Evolutionary conservation across 495 filamentous ascomycete genomes (phyloP).

Genomic region (Aspergillus indologenus): DNA sequence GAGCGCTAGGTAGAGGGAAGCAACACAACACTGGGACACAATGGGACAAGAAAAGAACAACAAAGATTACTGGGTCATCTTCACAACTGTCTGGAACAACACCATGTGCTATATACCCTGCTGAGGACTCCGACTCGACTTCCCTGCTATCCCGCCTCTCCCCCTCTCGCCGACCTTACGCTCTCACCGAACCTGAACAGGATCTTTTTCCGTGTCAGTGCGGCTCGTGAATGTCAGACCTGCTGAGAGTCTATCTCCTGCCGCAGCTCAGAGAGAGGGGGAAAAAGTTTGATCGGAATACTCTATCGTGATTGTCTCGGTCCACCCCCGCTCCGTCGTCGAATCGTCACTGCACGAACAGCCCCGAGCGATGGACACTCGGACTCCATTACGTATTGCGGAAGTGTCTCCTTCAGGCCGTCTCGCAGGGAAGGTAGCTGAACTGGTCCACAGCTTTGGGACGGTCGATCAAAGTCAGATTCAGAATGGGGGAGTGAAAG

Average conservation of each 20-base stretch:
- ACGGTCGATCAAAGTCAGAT: not conserved
- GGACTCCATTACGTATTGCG: not conserved
- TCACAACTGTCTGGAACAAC: not conserved
- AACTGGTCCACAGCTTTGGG: not conserved
- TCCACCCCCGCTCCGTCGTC: constrained; percentile 1
- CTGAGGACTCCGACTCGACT: not conserved
- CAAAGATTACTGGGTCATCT: not conserved
- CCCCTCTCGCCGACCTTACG: not conserved
- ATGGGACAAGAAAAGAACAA: no score
- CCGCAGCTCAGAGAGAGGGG: no score
- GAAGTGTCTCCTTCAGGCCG: not conserved
- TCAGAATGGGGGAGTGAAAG: not conserved
- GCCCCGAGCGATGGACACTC: not conserved
- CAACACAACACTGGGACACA: no score
- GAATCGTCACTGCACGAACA: constrained; percentile 4
- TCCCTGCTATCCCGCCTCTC: not conserved
- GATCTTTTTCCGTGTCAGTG: not conserved
- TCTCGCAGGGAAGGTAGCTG: not conserved
- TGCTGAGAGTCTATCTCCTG: not conserved
- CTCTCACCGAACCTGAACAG: not conserved
- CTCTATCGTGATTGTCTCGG: not conserved
- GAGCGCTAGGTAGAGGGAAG: no score
- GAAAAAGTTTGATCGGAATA: not conserved
- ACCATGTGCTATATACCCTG: not conserved
- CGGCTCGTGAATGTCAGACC: not conserved